Percentiles rank a stretch among this genome's conserved stretches.
Evolutionary conservation across 2,329 filamentous ascomycete species (phyloP).

Genomic region (Decorospora gaudefroyi): DNA sequence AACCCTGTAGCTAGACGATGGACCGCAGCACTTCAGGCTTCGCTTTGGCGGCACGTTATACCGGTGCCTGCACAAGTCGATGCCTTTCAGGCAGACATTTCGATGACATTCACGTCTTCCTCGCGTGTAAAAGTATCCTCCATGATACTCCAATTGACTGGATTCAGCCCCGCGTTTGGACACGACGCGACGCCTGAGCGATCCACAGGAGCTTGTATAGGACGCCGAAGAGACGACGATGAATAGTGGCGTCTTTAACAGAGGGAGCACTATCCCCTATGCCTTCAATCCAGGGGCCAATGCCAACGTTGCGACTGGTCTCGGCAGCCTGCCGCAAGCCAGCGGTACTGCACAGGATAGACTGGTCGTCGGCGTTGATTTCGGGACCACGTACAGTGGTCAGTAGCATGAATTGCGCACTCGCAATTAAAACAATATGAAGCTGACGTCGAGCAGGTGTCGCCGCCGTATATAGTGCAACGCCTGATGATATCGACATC

Average conservation of each 20-base stretch:
- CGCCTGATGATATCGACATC: slow-evolving; percentile 78
- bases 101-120: slow-evolving; percentile 31
- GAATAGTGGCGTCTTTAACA: slow-evolving; percentile 28
- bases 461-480: slow-evolving; percentile 73
- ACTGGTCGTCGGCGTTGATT: slow-evolving; percentile 78
- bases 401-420: slow-evolving; percentile 7
- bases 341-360: slow-evolving; percentile 56
- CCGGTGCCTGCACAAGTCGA: slow-evolving; percentile 35
- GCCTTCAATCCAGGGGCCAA: slow-evolving; percentile 39
- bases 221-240: slow-evolving; percentile 17
- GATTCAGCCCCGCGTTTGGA: slow-evolving; percentile 20
- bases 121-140: slow-evolving; percentile 6
- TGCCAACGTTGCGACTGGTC: slow-evolving; percentile 24
- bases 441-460: slow-evolving; percentile 55
- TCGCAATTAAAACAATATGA: background rate
- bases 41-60: slow-evolving; percentile 18
- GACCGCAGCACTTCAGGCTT: slow-evolving; percentile 32
- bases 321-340: slow-evolving; percentile 16
- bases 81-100: slow-evolving; percentile 39
- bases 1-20: slow-evolving; percentile 19
- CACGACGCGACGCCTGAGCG: slow-evolving; percentile 21
- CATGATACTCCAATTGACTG: slow-evolving; percentile 6
- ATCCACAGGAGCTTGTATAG: slow-evolving; percentile 2
- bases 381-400: slow-evolving; percentile 84
- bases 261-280: slow-evolving; percentile 40